phyloP scores from a whole-genome alignment of 2,329 filamentous ascomycete genomes.

The Ophiocordyceps camponoti-rufipedis region DNA sequence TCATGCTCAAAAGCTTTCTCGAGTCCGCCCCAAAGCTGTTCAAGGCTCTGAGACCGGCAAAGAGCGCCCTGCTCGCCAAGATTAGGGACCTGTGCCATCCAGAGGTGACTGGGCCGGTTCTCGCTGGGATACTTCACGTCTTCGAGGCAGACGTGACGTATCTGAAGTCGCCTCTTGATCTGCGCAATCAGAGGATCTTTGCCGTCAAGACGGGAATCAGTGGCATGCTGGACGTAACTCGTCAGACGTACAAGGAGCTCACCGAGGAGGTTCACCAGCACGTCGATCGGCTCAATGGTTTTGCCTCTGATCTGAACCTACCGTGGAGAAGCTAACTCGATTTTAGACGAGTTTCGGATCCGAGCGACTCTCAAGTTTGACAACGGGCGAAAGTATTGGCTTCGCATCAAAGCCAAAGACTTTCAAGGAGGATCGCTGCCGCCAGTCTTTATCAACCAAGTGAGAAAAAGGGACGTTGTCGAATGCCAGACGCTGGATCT shows the following conservation, averaged over 20 bases:
- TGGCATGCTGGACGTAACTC: conserved; percentile 71
- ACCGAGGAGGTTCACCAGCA: conserved; percentile 61
- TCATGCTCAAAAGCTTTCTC: conserved; percentile 74
- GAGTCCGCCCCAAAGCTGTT: conserved; percentile 48
- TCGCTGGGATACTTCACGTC: conserved; percentile 44
- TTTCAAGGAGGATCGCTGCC: conserved; percentile 44
- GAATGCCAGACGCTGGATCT: conserved; percentile 80
- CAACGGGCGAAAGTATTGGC: conserved; percentile 58
- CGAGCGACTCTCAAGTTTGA: conserved; percentile 57
- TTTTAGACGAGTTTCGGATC: conserved; percentile 36
- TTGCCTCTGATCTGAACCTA: conserved; percentile 2
- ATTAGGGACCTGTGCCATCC: conserved; percentile 55
- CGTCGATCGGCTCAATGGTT: conserved; percentile 48
- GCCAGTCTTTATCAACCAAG: conserved; percentile 57
- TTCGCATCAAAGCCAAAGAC: conserved; percentile 45
- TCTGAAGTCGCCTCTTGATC: conserved; percentile 61
- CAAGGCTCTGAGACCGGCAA: conserved; percentile 46
- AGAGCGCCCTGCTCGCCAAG: conserved; percentile 43
- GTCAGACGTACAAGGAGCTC: conserved; percentile 78
- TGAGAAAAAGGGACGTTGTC: conserved; percentile 52
- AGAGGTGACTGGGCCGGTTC: conserved; percentile 39
- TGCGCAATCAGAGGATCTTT: conserved; percentile 79
- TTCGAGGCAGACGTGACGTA: conserved; percentile 73
- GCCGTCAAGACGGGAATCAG: conserved; percentile 76
- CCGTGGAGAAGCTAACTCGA: background rate